A percentile compares a stretch with the other conserved stretches of the same genome.
These are phyloP conservation scores for Rhizophora mangle DNA, from an alignment of 345 rosid species.

Conservation along the genomic window DNA sequence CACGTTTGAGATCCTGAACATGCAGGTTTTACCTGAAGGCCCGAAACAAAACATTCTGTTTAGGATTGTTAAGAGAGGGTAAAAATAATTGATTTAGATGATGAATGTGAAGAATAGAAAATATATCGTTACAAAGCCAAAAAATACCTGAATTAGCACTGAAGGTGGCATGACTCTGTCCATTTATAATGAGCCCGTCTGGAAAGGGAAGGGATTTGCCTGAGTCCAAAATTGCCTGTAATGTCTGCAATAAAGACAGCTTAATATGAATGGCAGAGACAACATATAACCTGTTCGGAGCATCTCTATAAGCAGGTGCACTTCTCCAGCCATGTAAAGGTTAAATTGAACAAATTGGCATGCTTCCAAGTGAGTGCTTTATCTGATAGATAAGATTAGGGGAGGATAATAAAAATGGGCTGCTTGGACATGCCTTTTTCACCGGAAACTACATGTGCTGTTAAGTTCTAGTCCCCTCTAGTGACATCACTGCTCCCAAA, in stretches of 20 bases:
- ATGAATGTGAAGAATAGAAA: neutral
- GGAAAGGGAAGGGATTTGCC: conserved; percentile 66
- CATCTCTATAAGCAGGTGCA: too few species aligned
- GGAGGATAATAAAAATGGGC: too few species aligned
- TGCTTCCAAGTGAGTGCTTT: too few species aligned
- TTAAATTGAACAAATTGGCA: too few species aligned
- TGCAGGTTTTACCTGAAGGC: conserved; percentile 71
- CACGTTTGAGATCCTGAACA: conserved; percentile 82
- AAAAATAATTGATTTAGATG: conserved; percentile 1
- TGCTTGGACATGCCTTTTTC: too few species aligned
- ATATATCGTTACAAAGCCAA: neutral
- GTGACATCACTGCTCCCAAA: too few species aligned
- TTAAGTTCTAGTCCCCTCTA: too few species aligned
- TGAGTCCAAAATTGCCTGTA: conserved; percentile 54
- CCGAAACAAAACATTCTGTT: neutral
- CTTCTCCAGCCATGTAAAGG: too few species aligned
- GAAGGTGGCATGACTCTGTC: conserved; percentile 35
- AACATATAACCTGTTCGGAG: neutral
- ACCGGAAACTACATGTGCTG: too few species aligned
- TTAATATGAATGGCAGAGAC: neutral
- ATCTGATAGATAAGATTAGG: too few species aligned
- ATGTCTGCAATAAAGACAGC: conserved; percentile 35
- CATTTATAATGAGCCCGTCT: conserved; percentile 41
- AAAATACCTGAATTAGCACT: conserved; percentile 34
- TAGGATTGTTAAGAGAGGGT: neutral